phyloP scores from a whole-genome alignment of 345 rosid genomes.

The Rhodamnia rubescens region DNA sequence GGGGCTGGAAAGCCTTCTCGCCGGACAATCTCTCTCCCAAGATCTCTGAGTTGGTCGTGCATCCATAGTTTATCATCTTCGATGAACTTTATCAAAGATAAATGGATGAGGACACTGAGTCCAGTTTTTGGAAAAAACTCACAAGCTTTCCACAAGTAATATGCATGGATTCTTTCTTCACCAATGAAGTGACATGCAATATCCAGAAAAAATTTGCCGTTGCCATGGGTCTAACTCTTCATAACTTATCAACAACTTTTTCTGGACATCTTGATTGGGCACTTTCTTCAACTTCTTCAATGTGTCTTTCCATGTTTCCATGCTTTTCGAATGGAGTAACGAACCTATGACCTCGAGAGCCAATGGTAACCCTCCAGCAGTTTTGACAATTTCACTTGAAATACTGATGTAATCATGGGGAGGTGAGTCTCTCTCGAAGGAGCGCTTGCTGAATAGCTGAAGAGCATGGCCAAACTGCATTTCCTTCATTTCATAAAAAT shows the following conservation, averaged over 20 bases:
- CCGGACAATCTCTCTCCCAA: not conserved
- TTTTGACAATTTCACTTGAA: not conserved
- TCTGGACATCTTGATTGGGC: not conserved
- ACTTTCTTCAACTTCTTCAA: not conserved
- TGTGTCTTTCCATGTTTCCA: not conserved
- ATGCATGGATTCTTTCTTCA: not conserved
- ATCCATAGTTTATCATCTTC: not conserved
- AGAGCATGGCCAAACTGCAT: not conserved
- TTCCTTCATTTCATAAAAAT: not conserved
- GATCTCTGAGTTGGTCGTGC: not conserved
- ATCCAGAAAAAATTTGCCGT: not conserved
- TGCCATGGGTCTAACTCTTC: fast-evolving
- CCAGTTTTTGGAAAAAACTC: fast-evolving
- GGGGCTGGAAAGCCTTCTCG: fast-evolving
- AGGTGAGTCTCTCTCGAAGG: not conserved
- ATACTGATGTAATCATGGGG: fast-evolving
- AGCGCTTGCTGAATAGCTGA: not conserved
- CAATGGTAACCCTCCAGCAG: not conserved
- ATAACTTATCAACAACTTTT: not conserved
- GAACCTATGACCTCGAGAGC: not conserved
- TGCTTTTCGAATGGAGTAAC: not conserved
- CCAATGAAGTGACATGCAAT: not conserved
- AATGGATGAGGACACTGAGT: fast-evolving
- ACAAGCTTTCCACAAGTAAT: not conserved
- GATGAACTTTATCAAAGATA: not conserved